These are phyloP conservation scores for Paramecium caudatum DNA, from an alignment of 73 alveolate species.

Conservation along the genomic window DNA sequence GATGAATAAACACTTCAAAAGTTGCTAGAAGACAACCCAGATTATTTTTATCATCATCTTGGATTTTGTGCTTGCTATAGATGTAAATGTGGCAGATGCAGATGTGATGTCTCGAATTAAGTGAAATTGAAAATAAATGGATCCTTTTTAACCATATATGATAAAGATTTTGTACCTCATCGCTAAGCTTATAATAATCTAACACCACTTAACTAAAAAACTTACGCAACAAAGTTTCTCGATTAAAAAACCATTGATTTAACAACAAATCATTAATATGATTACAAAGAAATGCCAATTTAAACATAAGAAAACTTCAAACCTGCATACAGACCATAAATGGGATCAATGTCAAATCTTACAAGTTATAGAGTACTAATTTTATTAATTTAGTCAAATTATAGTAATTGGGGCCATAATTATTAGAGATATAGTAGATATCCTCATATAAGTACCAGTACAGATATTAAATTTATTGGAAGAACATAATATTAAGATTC, in stretches of 20 bases:
- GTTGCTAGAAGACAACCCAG: constrained; percentile 56
- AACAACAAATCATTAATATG: constrained; percentile 43
- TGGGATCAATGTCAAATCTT: constrained; percentile 49
- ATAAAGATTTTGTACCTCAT: constrained; percentile 57
- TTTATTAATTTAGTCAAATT: neutral
- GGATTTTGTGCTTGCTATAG: constrained; percentile 66
- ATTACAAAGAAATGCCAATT: constrained; percentile 39
- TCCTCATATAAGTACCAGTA: constrained; percentile 64
- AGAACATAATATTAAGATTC: constrained; percentile 44
- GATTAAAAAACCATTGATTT: constrained; percentile 53
- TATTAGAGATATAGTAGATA: constrained; percentile 20
- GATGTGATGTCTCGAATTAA: constrained; percentile 63
- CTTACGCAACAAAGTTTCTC: constrained; percentile 56
- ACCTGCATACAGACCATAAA: constrained; percentile 53
- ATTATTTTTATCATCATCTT: constrained; percentile 59
- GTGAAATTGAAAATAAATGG: constrained; percentile 55
- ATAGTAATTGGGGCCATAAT: constrained; percentile 55
- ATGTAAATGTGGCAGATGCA: constrained; percentile 66
- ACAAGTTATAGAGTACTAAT: constrained; percentile 25
- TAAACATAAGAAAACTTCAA: constrained; percentile 9
- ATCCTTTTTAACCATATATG: constrained; percentile 48
- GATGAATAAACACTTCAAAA: constrained; percentile 43
- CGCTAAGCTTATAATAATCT: constrained; percentile 28
- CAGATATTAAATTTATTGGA: constrained; percentile 47
- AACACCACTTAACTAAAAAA: constrained; percentile 4